Conservation (phyloP, 116 monocot genomes). For the Phalaenopsis hybrid region DNA sequence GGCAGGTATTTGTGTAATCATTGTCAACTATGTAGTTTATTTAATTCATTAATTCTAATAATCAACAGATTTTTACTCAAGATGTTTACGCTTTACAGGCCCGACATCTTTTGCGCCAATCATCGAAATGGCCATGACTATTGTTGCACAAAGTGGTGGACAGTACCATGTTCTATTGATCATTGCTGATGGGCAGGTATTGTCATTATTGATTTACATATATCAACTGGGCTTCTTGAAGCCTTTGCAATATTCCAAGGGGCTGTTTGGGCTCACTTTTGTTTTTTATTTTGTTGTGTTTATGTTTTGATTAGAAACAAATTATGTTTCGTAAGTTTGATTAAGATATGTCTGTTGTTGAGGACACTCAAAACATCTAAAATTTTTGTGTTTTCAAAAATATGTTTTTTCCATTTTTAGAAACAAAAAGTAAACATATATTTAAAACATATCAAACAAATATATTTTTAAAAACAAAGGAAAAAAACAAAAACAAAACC, state of each 20-base stretch:
- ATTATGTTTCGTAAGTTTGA: too few species aligned
- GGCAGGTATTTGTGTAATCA: conserved; percentile 33
- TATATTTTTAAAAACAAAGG: too few species aligned
- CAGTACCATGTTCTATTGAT: conserved; percentile 89
- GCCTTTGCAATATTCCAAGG: neutral
- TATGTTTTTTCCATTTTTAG: too few species aligned
- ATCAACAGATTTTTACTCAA: neutral
- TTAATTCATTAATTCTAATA: neutral
- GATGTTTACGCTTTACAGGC: conserved; percentile 27
- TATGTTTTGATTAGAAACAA: too few species aligned
- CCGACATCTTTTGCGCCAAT: conserved; percentile 93
- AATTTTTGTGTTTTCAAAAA: too few species aligned
- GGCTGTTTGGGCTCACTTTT: too few species aligned
- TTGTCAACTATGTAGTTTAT: neutral
- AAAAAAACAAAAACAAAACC: too few species aligned
- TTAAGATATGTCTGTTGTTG: too few species aligned
- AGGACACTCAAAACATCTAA: too few species aligned
- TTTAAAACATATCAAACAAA: too few species aligned
- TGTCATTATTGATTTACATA: neutral
- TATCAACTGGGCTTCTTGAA: neutral
- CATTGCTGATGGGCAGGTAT: conserved; percentile 95
- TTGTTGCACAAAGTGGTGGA: conserved; percentile 73
- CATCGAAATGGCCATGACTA: conserved; percentile 78
- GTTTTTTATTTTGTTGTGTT: too few species aligned
- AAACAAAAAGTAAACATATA: too few species aligned